These are phyloP conservation scores for Chenopodium berlandieri DNA, from an alignment of 148 eudicot genomes.

Conservation along the genomic window DNA sequence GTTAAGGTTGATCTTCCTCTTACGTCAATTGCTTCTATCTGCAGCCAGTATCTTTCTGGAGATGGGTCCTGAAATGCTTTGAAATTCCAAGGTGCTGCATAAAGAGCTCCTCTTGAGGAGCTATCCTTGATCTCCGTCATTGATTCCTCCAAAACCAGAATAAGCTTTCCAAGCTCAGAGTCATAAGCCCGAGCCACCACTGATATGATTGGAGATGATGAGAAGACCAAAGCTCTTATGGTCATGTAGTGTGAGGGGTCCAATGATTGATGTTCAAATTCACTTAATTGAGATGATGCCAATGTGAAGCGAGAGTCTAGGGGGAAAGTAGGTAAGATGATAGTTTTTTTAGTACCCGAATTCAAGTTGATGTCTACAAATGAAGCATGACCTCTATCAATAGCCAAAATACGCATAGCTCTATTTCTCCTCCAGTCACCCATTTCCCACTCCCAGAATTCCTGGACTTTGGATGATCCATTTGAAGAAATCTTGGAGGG, in stretches of 20 bases:
- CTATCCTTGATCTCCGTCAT: conserved; percentile 47
- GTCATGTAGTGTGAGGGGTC: conserved; percentile 43
- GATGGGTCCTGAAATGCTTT: conserved; percentile 74
- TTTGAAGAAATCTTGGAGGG: conserved; percentile 37
- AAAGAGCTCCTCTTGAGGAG: conserved; percentile 52
- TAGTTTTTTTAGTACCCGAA: conserved; percentile 45
- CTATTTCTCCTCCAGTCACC: conserved; percentile 91
- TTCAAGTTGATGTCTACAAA: conserved; percentile 68
- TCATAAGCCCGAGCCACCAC: conserved; percentile 79
- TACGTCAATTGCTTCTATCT: conserved; percentile 75
- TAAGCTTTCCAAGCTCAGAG: conserved; percentile 47
- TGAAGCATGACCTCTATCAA: conserved; percentile 80
- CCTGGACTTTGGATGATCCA: conserved; percentile 33
- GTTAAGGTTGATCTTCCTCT: conserved; percentile 49
- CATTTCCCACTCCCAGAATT: conserved; percentile 98
- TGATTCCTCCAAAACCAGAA: conserved; percentile 52
- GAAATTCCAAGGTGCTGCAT: conserved; percentile 62
- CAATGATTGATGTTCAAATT: conserved; percentile 36
- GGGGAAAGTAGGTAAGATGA: conserved; percentile 78
- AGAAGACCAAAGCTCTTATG: conserved; percentile 77
- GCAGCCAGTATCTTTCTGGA: conserved; percentile 70
- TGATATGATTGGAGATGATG: conserved; percentile 57
- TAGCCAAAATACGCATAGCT: conserved; percentile 74
- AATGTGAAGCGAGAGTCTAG: conserved; percentile 68
- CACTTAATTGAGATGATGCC: conserved; percentile 36